These are phyloP conservation scores for Pinus taeda DNA, from an alignment of 75 land plant species.

Conservation along the genomic window DNA sequence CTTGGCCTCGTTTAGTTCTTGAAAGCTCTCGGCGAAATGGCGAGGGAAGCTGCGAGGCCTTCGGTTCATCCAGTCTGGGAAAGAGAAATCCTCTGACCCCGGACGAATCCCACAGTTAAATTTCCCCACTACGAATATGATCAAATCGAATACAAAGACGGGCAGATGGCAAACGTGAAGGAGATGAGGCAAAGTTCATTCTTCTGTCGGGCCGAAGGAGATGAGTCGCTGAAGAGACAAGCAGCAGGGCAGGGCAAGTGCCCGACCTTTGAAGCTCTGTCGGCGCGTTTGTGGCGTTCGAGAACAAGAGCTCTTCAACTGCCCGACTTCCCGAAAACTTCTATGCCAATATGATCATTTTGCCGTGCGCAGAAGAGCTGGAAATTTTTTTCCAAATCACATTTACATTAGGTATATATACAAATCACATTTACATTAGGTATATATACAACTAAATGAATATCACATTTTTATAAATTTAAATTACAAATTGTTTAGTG, in stretches of 20 bases:
- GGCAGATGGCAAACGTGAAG: not conserved
- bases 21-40: constrained; percentile 41
- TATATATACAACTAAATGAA: too few relatives aligned
- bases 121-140: constrained; percentile 42
- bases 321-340: constrained; percentile 15
- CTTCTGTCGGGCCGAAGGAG: constrained; percentile 36
- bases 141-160: not conserved
- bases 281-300: constrained; percentile 28
- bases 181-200: constrained; percentile 15
- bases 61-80: constrained; percentile 42
- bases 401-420: too few relatives aligned
- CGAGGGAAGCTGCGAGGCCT: constrained; percentile 26
- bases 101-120: constrained; percentile 31
- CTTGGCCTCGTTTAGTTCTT: constrained; percentile 30
- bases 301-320: constrained; percentile 21
- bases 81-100: constrained; percentile 27
- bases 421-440: too few relatives aligned
- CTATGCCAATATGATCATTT: constrained; percentile 31
- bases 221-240: not conserved
- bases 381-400: constrained; percentile 23
- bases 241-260: constrained; percentile 65
- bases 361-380: constrained; percentile 49
- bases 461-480: too few relatives aligned
- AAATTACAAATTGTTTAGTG: too few relatives aligned
- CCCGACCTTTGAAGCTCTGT: constrained; percentile 35